Evolutionary conservation across 2,329 filamentous ascomycete genomes (phyloP).

Genomic region (Shiraia sp.): DNA sequence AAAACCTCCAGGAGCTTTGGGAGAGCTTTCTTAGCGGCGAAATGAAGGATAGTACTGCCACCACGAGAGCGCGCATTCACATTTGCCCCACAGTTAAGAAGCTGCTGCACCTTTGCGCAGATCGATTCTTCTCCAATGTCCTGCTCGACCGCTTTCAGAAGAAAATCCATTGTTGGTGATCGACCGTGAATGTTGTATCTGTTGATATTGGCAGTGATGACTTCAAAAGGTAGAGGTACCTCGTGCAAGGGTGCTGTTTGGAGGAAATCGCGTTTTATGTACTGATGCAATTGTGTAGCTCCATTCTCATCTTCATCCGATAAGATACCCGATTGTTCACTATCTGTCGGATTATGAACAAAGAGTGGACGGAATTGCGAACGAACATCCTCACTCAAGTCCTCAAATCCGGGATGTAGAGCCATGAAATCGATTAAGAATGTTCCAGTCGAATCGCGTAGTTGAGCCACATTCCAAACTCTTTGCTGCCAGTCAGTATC

Average conservation of each 20-base stretch:
- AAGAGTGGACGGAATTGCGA: background rate
- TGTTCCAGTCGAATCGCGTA: background rate
- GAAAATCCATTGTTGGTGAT: too few relatives aligned
- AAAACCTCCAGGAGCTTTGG: background rate
- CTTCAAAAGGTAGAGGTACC: too few relatives aligned
- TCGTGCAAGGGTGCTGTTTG: too few relatives aligned
- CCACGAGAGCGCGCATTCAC: background rate
- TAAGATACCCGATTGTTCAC: too few relatives aligned
- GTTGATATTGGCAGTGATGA: too few relatives aligned
- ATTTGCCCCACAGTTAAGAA: background rate
- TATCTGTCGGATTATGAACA: too few relatives aligned
- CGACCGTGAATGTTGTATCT: too few relatives aligned
- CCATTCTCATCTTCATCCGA: too few relatives aligned
- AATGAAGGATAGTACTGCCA: background rate
- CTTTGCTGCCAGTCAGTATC: background rate
- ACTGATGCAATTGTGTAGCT: too few relatives aligned
- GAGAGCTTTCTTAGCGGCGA: background rate
- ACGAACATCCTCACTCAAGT: background rate
- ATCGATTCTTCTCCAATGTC: slow-evolving; percentile 1
- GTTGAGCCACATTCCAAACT: background rate
- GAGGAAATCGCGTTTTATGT: too few relatives aligned
- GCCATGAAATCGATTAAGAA: background rate
- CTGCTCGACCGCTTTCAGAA: too few relatives aligned
- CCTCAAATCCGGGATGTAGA: background rate
- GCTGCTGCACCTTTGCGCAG: background rate